Percentiles rank a stretch among this genome's conserved stretches.
Conservation (phyloP, 2,329 filamentous ascomycete species). For the Fusarium heterosporum region DNA sequence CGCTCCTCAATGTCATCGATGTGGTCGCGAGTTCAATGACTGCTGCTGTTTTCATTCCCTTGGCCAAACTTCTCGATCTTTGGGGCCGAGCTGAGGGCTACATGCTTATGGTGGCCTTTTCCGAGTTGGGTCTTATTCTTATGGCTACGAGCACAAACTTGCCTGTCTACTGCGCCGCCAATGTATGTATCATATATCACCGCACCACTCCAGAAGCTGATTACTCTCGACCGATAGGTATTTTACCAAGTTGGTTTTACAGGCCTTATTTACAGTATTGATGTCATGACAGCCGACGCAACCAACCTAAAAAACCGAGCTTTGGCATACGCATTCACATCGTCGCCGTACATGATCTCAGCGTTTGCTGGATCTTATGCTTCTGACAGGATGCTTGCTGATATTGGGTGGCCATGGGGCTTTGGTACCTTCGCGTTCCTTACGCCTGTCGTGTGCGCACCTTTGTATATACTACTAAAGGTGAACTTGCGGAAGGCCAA, state of each 20-base stretch:
- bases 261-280: slow-evolving; percentile 15
- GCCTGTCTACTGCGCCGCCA: slow-evolving; percentile 62
- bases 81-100: slow-evolving; percentile 25
- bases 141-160: slow-evolving; percentile 66
- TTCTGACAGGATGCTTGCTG: slow-evolving; percentile 45
- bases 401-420: slow-evolving; percentile 53
- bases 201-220: background rate
- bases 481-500: slow-evolving; percentile 67
- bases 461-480: slow-evolving; percentile 66
- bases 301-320: slow-evolving; percentile 21
- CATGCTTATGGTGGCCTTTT: slow-evolving; percentile 22
- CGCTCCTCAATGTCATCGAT: slow-evolving; percentile 16
- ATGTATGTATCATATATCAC: slow-evolving; percentile 45
- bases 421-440: slow-evolving; percentile 73
- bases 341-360: slow-evolving; percentile 60
- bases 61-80: slow-evolving; percentile 23
- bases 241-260: slow-evolving; percentile 22
- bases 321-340: slow-evolving; percentile 53
- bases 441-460: slow-evolving; percentile 63
- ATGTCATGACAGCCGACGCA: slow-evolving; percentile 21
- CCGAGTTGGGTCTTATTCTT: slow-evolving; percentile 64
- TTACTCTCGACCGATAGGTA: background rate
- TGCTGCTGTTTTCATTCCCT: slow-evolving; percentile 6
- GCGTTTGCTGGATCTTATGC: slow-evolving; percentile 54
- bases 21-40: slow-evolving; percentile 21